Base-by-base conservation (phyloP, 208 protist genomes). In the Crithidia fasciculata region DNA sequence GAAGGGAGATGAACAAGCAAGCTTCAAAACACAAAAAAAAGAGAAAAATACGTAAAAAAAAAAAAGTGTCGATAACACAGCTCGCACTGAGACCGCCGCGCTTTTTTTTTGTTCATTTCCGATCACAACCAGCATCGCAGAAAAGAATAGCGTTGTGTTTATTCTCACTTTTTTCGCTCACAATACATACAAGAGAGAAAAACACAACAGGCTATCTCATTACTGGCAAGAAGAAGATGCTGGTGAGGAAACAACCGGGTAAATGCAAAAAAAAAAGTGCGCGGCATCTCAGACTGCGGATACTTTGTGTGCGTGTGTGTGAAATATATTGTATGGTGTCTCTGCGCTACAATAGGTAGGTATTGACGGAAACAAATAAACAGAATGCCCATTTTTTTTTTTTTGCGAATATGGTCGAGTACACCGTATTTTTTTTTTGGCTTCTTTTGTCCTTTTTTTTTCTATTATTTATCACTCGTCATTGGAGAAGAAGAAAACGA, bases 401-500 rank as follows among this genome's bases (percentile, higher is more conserved):
- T 28, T 28, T 49, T 49, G 45, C 9, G 45, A 49, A 49, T 49
- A 49, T 49, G 9, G 45, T 49, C 45, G 45, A 49, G 45, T 49
- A 49, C 45, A 49, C 45, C 45, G 12, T 49, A 54, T 2, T 54
- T 54, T 54, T 54, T 54, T 16, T 16, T n/a, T 16, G 9, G 12
- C 9, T 60, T 15, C 36, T 54, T 56, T 37, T 19, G 28, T 56
- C 7, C 54, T 50, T 50, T 50, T 66, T 66, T 50, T 66, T 66
- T 66, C 44, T 66, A 28, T 28, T 28, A 28, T 28, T 28, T 28
- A 28, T 28, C 28, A 28, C 28, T 28, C 28, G 28, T 28, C 28
- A 55, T 55, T 47, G 10, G 13, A 69, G 13, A 70, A 36, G 36
- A 10, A 70, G 16, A 64, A 15, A 70, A 70, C 7, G 60, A 70